Conservation (phyloP, 1,284 basidiomycete species). For the Trametes sp. region DNA sequence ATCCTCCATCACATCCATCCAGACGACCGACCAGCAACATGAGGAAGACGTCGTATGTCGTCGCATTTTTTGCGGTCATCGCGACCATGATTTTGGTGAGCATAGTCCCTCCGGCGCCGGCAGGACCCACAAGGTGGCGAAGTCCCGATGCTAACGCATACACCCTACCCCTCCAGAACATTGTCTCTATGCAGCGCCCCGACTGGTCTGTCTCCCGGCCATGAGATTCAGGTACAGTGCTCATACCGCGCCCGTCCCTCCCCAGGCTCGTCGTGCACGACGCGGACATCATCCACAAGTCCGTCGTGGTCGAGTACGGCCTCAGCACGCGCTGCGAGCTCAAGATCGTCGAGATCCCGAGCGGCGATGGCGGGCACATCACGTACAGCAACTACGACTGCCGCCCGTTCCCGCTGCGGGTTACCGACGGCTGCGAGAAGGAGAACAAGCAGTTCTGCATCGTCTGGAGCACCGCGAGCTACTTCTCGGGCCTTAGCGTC, state of each 20-base stretch:
- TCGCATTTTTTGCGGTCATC: conserved; percentile 62
- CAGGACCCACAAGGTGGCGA: too few relatives aligned
- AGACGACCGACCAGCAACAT: conserved; percentile 41
- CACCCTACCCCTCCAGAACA: conserved; percentile 52
- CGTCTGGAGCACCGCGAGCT: conserved; percentile 74
- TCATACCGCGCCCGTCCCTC: conserved; percentile 26
- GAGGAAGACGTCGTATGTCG: conserved; percentile 70
- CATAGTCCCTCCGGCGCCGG: too few relatives aligned
- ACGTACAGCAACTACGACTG: conserved; percentile 67
- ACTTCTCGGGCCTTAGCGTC: conserved; percentile 65
- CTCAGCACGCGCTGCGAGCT: conserved; percentile 65
- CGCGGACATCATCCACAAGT: conserved; percentile 54
- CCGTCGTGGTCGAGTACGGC: conserved; percentile 63
- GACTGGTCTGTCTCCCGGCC: conserved; percentile 62
- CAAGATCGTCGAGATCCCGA: conserved; percentile 56
- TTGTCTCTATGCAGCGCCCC: conserved; percentile 60
- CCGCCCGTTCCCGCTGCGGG: conserved; percentile 68
- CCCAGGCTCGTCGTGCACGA: conserved; percentile 66
- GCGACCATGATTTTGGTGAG: conserved; percentile 62
- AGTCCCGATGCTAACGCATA: neutral
- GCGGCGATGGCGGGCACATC: conserved; percentile 50
- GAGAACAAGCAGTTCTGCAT: conserved; percentile 69
- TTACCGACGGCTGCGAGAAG: conserved; percentile 66
- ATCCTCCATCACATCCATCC: neutral
- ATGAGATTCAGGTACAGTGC: conserved; percentile 14